Percentiles rank a stretch among this genome's conserved stretches.
These are phyloP conservation scores for Paraphysoderma sedebokerense DNA, from an alignment of 371 early-diverging fungal species.

Conservation along the genomic window DNA sequence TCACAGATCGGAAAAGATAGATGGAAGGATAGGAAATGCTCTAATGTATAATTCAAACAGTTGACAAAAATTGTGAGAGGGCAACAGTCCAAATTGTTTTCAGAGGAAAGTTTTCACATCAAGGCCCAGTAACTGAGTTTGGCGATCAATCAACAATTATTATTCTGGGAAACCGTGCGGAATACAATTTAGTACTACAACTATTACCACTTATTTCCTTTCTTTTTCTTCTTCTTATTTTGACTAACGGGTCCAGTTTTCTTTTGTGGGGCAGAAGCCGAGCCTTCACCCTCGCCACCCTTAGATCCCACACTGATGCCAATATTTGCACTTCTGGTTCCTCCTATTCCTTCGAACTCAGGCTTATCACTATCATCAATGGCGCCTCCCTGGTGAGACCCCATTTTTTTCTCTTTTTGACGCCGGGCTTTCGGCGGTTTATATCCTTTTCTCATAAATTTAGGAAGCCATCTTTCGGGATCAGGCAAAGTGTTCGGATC, in stretches of 20 bases:
- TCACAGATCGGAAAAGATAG: too few species aligned
- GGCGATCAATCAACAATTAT: too few species aligned
- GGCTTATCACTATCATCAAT: constrained; percentile 44
- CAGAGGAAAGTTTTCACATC: too few species aligned
- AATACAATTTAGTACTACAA: too few species aligned
- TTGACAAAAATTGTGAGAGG: too few species aligned
- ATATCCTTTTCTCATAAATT: constrained; percentile 33
- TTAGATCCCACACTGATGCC: constrained; percentile 14
- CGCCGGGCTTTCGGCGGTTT: constrained; percentile 24
- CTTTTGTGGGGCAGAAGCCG: constrained; percentile 5
- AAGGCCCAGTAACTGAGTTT: too few species aligned
- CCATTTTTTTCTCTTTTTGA: constrained; percentile 32
- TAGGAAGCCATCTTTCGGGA: constrained; percentile 62
- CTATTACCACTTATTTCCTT: constrained; percentile 16
- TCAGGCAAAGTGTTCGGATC: constrained; percentile 33
- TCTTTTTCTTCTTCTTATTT: constrained; percentile 14
- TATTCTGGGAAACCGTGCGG: too few species aligned
- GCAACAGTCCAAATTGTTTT: too few species aligned
- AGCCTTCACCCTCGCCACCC: constrained; percentile 4
- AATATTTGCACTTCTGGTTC: constrained; percentile 54
- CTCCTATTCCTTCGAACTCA: too few species aligned
- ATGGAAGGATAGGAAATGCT: too few species aligned
- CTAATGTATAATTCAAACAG: too few species aligned
- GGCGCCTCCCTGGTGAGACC: constrained; percentile 36
- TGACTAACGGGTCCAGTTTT: constrained; percentile 6